Conservation (phyloP, 2,329 filamentous ascomycete genomes). For the Fusarium clavum region DNA sequence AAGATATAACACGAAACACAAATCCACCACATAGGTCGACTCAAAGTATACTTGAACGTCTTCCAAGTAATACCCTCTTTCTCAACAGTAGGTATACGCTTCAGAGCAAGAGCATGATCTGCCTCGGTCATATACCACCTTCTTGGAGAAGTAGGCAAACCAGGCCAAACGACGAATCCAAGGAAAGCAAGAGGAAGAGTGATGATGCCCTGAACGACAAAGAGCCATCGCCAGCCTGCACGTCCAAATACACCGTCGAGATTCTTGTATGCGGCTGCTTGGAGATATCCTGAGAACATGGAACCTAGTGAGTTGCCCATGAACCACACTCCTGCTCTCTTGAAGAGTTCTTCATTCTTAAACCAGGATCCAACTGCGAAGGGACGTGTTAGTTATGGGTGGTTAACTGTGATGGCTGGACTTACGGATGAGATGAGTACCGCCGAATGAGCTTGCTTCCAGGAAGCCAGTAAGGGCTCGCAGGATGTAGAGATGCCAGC, state of each 20-base stretch:
- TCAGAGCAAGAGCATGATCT: neutral
- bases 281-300: constrained; percentile 1
- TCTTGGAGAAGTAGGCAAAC: neutral
- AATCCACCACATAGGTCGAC: constrained; percentile 8
- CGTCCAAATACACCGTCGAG: constrained; percentile 5
- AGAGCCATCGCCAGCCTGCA: constrained; percentile 10
- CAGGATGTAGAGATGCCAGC: neutral
- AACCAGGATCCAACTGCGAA: neutral
- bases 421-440: constrained; percentile 3
- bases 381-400: rapidly evolving
- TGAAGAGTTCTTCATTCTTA: constrained; percentile 9
- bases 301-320: constrained; percentile 1
- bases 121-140: constrained; percentile 2
- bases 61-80: neutral
- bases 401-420: rapidly evolving
- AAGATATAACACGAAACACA: constrained; percentile 11
- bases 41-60: neutral
- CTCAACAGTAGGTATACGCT: neutral
- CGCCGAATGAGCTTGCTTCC: neutral
- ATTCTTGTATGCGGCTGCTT: constrained; percentile 2
- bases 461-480: neutral
- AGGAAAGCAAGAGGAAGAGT: neutral
- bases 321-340: constrained; percentile 5
- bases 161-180: constrained; percentile 2
- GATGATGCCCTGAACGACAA: constrained; percentile 1